Evolutionary conservation across 2,329 filamentous ascomycete species (phyloP), one percentile per base, ranked within the genome.

Genomic region (Metarhizium anisopliae): DNA sequence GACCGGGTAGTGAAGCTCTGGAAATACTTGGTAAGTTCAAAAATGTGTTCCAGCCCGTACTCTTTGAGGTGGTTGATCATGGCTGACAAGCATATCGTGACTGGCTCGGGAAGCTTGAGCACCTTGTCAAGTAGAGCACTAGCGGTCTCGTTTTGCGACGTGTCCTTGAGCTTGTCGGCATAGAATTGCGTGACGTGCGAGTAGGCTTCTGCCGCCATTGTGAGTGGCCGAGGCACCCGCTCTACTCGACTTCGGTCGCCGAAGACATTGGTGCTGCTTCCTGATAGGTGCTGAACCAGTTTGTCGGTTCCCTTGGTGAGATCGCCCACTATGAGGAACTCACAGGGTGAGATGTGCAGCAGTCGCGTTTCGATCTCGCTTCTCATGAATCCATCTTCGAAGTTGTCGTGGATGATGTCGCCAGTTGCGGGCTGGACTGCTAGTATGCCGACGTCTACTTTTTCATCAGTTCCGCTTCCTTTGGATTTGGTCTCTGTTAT

Each of bases 311-410:
- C 89, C 64, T 87, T 91, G 0, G 92, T 94, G 14, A 97, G 80
- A 14, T 94, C 85, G 14, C 94, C 94, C 1, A 99, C 90, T 49
- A 99, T 87, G 36, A 99, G 78, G 59, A 99, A 90, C 69, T 99
- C 94, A 71, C 92, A 96, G 0, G 94, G 94, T 0, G 93, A 90
- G 61, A 99, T 95, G 68, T 99, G 94, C 35, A 99, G 76, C 30
- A 99, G 75, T n/a, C 94, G 79, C 0, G 94, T 99, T 73, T 99
- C 94, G 38, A 99, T 88, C 68, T 99, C 94, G 64, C 87, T 91
- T 51, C 94, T 81, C 93, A 99, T 96, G 72, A 97, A 97, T 2
- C 93, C 91, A 66, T 99, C 94, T 63, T 97, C 90, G 63, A 99
- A 99, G 57, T 87, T 85, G 66, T 99, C 94, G 64, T 96, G 95